phyloP scores from a whole-genome alignment of 495 filamentous ascomycete species.

The Diplogelasinospora grovesii region DNA sequence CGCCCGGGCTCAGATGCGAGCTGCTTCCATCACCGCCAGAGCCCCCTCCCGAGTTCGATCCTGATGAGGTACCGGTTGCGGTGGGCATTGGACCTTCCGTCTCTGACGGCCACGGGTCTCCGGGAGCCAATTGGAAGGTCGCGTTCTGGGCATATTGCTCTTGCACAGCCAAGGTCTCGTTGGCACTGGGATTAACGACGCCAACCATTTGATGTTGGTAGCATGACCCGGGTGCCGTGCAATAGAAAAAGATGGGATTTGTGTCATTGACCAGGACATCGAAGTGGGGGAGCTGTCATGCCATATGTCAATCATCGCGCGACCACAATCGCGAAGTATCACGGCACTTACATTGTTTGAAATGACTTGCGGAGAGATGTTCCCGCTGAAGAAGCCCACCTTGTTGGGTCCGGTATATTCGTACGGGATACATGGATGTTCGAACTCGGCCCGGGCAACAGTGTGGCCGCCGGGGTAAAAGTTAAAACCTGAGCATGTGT shows the following conservation, averaged over 20 bases:
- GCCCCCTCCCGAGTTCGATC: neutral
- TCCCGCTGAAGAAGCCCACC: slow-evolving; percentile 43
- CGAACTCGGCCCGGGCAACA: slow-evolving; percentile 50
- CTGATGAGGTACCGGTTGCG: slow-evolving; percentile 2
- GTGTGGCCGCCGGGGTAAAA: slow-evolving; percentile 57
- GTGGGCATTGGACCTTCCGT: slow-evolving; percentile 9
- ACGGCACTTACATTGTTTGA: slow-evolving; percentile 25
- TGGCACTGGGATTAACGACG: slow-evolving; percentile 39
- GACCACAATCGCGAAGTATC: neutral
- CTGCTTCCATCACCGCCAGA: no score
- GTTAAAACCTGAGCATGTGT: slow-evolving; percentile 35
- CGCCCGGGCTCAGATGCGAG: slow-evolving; percentile 24
- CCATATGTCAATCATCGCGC: neutral
- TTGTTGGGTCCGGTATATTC: slow-evolving; percentile 37
- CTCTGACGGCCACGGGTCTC: slow-evolving; percentile 32
- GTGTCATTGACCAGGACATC: slow-evolving; percentile 50
- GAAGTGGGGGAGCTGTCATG: slow-evolving; percentile 40
- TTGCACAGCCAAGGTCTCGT: slow-evolving; percentile 26
- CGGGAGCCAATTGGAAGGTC: slow-evolving; percentile 30
- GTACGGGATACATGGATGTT: slow-evolving; percentile 52
- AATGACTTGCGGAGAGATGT: slow-evolving; percentile 30
- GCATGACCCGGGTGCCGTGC: slow-evolving; percentile 41
- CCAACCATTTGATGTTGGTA: slow-evolving; percentile 39
- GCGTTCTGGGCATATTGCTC: slow-evolving; percentile 20
- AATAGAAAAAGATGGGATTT: slow-evolving; percentile 56